Base-by-base conservation (phyloP, 192 early-diverging fungal genomes). In the Podila horticola region DNA sequence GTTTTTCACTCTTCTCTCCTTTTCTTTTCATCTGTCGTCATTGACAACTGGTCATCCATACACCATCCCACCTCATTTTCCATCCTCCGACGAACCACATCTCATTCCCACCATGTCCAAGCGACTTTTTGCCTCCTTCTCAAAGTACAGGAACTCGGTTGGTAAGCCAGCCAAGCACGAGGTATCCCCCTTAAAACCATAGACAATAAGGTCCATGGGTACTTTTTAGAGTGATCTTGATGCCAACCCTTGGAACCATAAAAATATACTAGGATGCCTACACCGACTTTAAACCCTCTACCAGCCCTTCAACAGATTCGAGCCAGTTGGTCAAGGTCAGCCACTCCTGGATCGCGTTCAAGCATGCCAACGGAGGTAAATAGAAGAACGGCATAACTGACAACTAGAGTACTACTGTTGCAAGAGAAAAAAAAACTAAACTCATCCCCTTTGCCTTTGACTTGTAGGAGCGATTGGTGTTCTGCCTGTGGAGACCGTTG, bases 71-170 rank as follows among this genome's bases (percentile, higher is more conserved):
- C 22, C 17, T 33, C 1, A 24, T 34, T 30, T 30, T 71, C 1
- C 33, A 34, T 41, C 60, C 30, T 34, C 20, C 49, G 3, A 20
- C 31, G 7, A 68, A 68, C 2, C 13, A 6, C n/a, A 4, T 9
- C 45, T n/a, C 13, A 36, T n/a, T 7, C 41, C 41, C 33, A 17
- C 28, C 62, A 81, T 81, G 77, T 81, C 77, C 6, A 60, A 62
- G 41, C 67, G 58, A 55, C 66, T 71, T 20, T 69, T 81, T 60
- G 77, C 77, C 51, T 68, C 62, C 33, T 62, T 81, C 33, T 81
- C 77, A 69, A 87, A 87, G 73, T 87, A 85, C 62, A 63, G 86
- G 29, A 87, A 87, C 51, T 71, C 77, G 11, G 82, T 85, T 17
- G 86, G 84, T 34, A 81, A 71, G 31, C 60, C 83, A 11, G 74